Base-by-base conservation (phyloP, 305 asterid species). In the Caryopteris hybrid region DNA sequence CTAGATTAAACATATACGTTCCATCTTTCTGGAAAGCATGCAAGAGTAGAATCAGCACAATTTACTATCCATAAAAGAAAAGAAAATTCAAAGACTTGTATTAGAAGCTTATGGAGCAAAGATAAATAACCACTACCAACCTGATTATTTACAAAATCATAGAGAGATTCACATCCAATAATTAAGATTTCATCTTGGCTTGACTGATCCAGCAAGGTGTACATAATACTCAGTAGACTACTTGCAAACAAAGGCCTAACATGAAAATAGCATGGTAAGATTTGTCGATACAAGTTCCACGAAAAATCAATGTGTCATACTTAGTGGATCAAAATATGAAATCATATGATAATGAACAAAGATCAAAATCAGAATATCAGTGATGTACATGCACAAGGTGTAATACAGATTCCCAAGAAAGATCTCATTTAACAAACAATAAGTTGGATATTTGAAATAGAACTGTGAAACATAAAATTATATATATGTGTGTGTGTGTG, bases 81-180 rank as follows among this genome's bases (percentile, higher is more conserved):
- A 62, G 22, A 58, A 71, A 60, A 20, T 16, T 53, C 47, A 74
- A 71, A 57, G 57, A 64, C 57, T 18, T 47, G 33, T 34, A 17
- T 13, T 23, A 55, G 48, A 61, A 63, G 51, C 41, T 33, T 50
- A n/a, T 18, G 60, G 25, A 46, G 31, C 67, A 43, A 42, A 51
- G 31, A 53, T 1, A 48, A 33, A 48, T 16, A 51, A 52, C 9
- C 21, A 51, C 57, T 48, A 69, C 81, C 29, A 59, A 92, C 99
- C 96, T 95, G 99, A 85, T 89, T 95, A 80, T 86, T 92, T 70
- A 95, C 92, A 77, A 92, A 95, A 81, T 95, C 97, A 72, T 89
- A 95, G 72, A 95, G 86, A 67, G 95, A 81, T 75, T 83, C 86
- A 76, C 98, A 89, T 80, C 99, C 99, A 54, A 86, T 77, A 65